These are phyloP conservation scores for Aspergillus pseudonomiae DNA, from an alignment of 2,329 filamentous ascomycete genomes.

Conservation along the genomic window DNA sequence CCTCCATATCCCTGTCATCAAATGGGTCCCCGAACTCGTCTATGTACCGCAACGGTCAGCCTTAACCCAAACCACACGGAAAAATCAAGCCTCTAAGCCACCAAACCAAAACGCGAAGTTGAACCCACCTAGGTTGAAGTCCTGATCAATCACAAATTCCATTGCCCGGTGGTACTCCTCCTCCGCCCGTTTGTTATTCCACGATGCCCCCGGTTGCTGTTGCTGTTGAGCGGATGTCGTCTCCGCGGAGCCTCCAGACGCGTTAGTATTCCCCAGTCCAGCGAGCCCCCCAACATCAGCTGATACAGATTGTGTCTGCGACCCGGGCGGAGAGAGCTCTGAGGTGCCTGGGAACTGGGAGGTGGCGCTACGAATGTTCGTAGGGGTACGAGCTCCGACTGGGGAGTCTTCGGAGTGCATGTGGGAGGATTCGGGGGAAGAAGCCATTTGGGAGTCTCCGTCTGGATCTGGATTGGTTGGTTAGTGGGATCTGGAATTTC, in stretches of 20 bases:
- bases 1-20: constrained; percentile 44
- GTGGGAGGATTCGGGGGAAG: constrained; percentile 44
- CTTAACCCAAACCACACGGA: not conserved
- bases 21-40: constrained; percentile 52
- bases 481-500: constrained; percentile 13
- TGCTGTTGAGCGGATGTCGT: constrained; percentile 12
- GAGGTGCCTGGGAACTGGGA: constrained; percentile 32
- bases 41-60: constrained; percentile 22
- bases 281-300: constrained; percentile 4
- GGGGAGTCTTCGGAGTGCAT: constrained; percentile 43
- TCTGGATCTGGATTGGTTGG: constrained; percentile 47
- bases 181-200: constrained; percentile 59
- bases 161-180: constrained; percentile 58
- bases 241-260: not conserved
- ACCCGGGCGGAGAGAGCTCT: constrained; percentile 60
- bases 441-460: constrained; percentile 61
- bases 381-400: constrained; percentile 48
- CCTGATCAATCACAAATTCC: constrained; percentile 55
- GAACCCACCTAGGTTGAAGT: constrained; percentile 50
- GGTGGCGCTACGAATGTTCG: constrained; percentile 29
- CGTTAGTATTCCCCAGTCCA: not conserved
- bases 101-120: not conserved
- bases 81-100: not conserved
- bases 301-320: constrained; percentile 39
- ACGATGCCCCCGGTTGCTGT: constrained; percentile 52